Evolutionary conservation across 2,329 filamentous ascomycete genomes (phyloP), one percentile per base, ranked within the genome.

Genomic region (Fusarium sp.): DNA sequence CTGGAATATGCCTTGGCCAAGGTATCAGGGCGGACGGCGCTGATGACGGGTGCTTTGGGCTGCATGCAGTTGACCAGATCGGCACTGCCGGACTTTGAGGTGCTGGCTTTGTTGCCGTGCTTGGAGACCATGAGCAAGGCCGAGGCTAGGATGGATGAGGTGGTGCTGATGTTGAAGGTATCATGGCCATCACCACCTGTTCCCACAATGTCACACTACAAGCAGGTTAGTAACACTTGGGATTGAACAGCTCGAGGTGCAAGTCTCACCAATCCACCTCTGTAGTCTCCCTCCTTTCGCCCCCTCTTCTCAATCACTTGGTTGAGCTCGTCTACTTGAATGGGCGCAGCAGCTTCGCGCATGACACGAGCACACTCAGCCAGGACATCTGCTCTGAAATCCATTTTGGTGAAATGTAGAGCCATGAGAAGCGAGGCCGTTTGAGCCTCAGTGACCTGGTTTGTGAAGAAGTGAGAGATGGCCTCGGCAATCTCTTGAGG

Each of bases 151-250:
- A 99, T 97, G 15, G 93, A 97, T 3, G 95, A 88, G 7, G 95
- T 97, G 5, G 95, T 99, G 69, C 91, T 95, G 75, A 99, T 94
- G 77, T 99, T 99, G 87, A 97, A 99, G 31, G 95, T 99, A 77
- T 96, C 92, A 83, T 98, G 93, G 19, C 91, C 90, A 80, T 99
- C 95, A 73, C 95, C 95, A 67, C 95, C 95, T 7, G 95, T 99
- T 68, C 95, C 95, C 56, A 99, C 95, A 75, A 99, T 98, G 76
- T 99, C 95, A 75, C 93, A 88, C 81, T 87, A 45, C 34, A 7
- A 41, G 24, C 9, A 29, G 13, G 22, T 72, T 38, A 71, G 49
- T 38, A 46, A 26, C 19, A 22, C 8, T 24, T 24, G 22, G 24
- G 43, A 35, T 26, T 35, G n/a, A 38, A 40, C 5, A 13, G 19